Evolutionary conservation across 1,284 basidiomycete genomes (phyloP).

Genomic region (Garcileccinum viscosum): DNA sequence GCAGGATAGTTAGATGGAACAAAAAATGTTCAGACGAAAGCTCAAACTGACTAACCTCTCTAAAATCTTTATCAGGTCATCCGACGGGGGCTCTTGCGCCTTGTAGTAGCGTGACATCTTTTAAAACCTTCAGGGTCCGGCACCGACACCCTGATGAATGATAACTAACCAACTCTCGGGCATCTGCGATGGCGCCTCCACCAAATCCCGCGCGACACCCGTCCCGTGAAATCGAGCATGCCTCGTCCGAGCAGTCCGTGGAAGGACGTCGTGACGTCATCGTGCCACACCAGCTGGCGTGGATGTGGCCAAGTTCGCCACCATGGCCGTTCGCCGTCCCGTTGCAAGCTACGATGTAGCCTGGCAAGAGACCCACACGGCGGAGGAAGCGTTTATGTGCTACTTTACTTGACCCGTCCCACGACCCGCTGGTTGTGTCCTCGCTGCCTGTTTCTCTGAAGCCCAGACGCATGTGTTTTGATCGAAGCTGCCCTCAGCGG

Average conservation of each 20-base stretch:
- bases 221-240: conserved; percentile 72
- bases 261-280: no score
- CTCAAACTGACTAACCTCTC: conserved; percentile 58
- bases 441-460: conserved; percentile 71
- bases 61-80: conserved; percentile 77
- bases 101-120: conserved; percentile 76
- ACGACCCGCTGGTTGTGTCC: conserved; percentile 73
- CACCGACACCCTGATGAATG: neutral
- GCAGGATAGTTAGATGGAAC: conserved; percentile 84
- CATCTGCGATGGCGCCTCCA: no score
- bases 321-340: no score
- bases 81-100: conserved; percentile 70
- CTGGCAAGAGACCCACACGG: no score
- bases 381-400: conserved; percentile 52
- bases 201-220: conserved; percentile 81
- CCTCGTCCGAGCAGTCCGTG: no score
- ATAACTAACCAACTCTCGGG: conserved; percentile 81
- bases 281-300: no score
- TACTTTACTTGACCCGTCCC: no score
- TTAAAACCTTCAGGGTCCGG: conserved; percentile 75
- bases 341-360: no score
- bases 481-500: no score
- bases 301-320: no score
- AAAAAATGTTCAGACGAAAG: neutral
- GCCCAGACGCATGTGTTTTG: conserved; percentile 59